Base-by-base conservation (phyloP, 2,329 filamentous ascomycete species). In the Metarhizium sp. region DNA sequence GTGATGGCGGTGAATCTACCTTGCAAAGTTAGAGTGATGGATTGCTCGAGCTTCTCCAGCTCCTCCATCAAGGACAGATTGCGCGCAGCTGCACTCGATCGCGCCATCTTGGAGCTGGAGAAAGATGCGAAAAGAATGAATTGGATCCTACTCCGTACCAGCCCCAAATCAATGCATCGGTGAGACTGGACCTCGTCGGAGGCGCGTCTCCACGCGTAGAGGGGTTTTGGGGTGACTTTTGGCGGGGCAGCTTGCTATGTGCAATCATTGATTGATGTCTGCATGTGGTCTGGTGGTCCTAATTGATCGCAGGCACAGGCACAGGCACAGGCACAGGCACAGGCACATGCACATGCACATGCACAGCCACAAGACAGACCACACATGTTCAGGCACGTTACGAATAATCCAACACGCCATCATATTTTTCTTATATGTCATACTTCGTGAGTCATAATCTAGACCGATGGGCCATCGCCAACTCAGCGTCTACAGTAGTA, bases 21-120 rank as follows among this genome's bases (percentile, higher is more conserved):
- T 85, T 97, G 94, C 25, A 99, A 78, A 0, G 92, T 97, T 45
- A 97, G 78, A 0, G 94, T 99, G 63, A 99, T 97, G 25, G 90
- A 95, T 70, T 99, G 94, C 70, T 99, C 94, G 4, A 99, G 77
- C 70, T 87, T 92, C 74, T 99, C 94, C 53, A 99, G 78, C 77
- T 99, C 94, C 69, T 99, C 94, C 0, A 92, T 96, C 58, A 96
- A 78, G 5, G 90, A 90, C 58, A 97, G 75, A 51, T 74, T 79
- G 58, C 82, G 74, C 46, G 77, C 70, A 2, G 79, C 73, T 30
- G 71, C 66, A 47, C 72, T 73, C 20, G 75, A 71, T 55, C 75
- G 75, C 61, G 79, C 76, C 79, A 83, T 82, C 43, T 20, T 63
- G 58, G 13, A 34, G 32, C 18, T 14, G 13, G n/a, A 14, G 3